Evolutionary conservation across 2,329 filamentous ascomycete species (phyloP).

Genomic region (Xylariaceae sp.): DNA sequence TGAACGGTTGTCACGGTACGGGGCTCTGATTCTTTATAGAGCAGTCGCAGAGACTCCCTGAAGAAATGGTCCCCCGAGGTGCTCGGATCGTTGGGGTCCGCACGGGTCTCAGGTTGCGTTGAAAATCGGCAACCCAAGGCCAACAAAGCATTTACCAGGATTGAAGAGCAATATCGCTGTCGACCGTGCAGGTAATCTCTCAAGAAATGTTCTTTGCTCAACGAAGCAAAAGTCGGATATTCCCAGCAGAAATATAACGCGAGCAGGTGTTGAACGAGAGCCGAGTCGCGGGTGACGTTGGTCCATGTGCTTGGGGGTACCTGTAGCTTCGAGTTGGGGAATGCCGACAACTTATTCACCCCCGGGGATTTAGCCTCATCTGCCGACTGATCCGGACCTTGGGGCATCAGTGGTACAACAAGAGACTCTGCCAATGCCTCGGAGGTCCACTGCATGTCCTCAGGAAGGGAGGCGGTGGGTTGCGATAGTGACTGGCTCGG

Average conservation of each 20-base stretch:
- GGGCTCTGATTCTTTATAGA: conserved; percentile 52
- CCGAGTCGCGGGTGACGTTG: conserved; percentile 50
- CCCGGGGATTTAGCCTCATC: conserved; percentile 34
- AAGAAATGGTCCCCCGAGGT: conserved; percentile 71
- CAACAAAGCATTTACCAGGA: conserved; percentile 60
- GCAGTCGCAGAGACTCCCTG: conserved; percentile 58
- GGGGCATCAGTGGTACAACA: conserved; percentile 45
- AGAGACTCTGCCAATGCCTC: conserved; percentile 41
- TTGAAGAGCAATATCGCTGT: conserved; percentile 60
- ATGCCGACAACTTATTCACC: conserved; percentile 45
- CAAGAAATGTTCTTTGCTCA: conserved; percentile 66
- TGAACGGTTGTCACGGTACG: conserved; percentile 66
- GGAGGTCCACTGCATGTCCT: conserved; percentile 42
- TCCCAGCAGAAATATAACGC: conserved; percentile 70
- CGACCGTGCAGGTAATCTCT: conserved; percentile 57
- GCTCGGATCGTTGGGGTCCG: conserved; percentile 55
- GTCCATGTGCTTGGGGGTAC: conserved; percentile 51
- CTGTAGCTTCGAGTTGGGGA: conserved; percentile 40
- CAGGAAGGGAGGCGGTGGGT: conserved; percentile 43
- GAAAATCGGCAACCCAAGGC: conserved; percentile 66
- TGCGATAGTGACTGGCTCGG: conserved; percentile 43
- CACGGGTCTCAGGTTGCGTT: conserved; percentile 56
- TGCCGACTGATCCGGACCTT: conserved; percentile 37
- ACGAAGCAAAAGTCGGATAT: conserved; percentile 67
- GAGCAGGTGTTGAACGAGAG: conserved; percentile 58